Evolutionary conservation across 2,329 filamentous ascomycete species (phyloP), one percentile per base, ranked within the genome.

Genomic region (Pyrenochaeta sp.): DNA sequence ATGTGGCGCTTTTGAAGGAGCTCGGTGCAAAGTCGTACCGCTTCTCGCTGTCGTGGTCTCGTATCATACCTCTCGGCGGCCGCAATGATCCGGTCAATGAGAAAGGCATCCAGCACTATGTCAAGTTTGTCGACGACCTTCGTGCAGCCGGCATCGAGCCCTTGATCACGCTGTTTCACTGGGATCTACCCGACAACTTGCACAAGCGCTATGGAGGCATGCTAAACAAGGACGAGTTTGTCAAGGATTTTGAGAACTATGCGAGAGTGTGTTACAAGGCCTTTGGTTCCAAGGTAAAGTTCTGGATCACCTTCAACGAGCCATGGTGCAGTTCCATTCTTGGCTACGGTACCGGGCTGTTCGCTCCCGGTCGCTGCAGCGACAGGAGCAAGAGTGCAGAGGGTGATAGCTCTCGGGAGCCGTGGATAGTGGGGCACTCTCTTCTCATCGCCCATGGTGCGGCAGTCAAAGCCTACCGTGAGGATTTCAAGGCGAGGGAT

Each of bases 241-340:
- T 90, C 2, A 84, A 88, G 53, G 92, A 96, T 78, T 96, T 87
- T 72, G 88, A 89, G 64, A 80, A 89, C 77, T 96, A 93, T 71
- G 89, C 91, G 9, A 87, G 88, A 57, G 81, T 91, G 41, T 81
- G 91, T 67, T 96, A 92, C 79, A 83, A 88, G 71, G 85, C 87
- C 1, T 82, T 96, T 51, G 83, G 84, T 43, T 84, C 87, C 48
- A 89, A 88, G 75, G 91, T 92, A 68, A 91, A 92, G 80, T 83
- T 91, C 77, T 96, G 92, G 92, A 91, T 93, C 75, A 95, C 91
- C 21, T 92, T 94, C 79, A 95, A 95, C 74, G 91, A 96, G 80
- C 92, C 92, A 3, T 95, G 90, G 87, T 96, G 91, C 78, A 90
- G 87, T 60, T 86, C 89, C 46, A 88, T 95, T 56, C 83, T 95